These are phyloP conservation scores for Neonectria punicea DNA, from an alignment of 2,329 filamentous ascomycete genomes.

Conservation along the genomic window DNA sequence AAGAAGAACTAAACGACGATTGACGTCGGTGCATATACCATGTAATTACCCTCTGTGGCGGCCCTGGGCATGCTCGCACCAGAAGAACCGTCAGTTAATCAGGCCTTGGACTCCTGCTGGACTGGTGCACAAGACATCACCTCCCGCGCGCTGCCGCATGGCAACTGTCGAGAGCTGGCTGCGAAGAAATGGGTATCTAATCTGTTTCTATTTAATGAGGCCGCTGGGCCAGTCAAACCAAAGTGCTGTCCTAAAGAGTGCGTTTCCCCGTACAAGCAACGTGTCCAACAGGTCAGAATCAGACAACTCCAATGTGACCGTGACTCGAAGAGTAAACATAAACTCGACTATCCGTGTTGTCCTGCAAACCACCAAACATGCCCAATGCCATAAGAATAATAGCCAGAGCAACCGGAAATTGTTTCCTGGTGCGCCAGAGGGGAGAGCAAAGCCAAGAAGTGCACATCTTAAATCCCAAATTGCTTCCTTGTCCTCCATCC, in stretches of 20 bases:
- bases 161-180: slow-evolving; percentile 26
- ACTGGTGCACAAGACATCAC: slow-evolving; percentile 8
- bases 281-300: slow-evolving; percentile 44
- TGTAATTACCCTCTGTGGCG: slow-evolving; percentile 35
- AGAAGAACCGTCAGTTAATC: slow-evolving; percentile 31
- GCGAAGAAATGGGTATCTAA: slow-evolving; percentile 47
- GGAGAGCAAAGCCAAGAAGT: slow-evolving; percentile 37
- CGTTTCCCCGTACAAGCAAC: slow-evolving; percentile 43
- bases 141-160: slow-evolving; percentile 12
- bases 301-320: slow-evolving; percentile 41
- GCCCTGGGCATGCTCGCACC: slow-evolving; percentile 23
- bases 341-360: slow-evolving; percentile 32
- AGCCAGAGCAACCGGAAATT: slow-evolving; percentile 26
- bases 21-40: slow-evolving; percentile 30
- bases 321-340: slow-evolving; percentile 33
- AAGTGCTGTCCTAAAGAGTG: slow-evolving; percentile 40
- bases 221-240: slow-evolving; percentile 34
- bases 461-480: slow-evolving; percentile 26
- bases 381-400: slow-evolving; percentile 24
- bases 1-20: slow-evolving; percentile 77
- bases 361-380: slow-evolving; percentile 23
- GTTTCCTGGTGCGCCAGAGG: slow-evolving; percentile 29
- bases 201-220: slow-evolving; percentile 49
- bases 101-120: slow-evolving; percentile 20
- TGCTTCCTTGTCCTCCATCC: slow-evolving; percentile 15